These are phyloP conservation scores for Oryza officinalis DNA, from an alignment of 176 grass and related monocot genomes.

Conservation along the genomic window DNA sequence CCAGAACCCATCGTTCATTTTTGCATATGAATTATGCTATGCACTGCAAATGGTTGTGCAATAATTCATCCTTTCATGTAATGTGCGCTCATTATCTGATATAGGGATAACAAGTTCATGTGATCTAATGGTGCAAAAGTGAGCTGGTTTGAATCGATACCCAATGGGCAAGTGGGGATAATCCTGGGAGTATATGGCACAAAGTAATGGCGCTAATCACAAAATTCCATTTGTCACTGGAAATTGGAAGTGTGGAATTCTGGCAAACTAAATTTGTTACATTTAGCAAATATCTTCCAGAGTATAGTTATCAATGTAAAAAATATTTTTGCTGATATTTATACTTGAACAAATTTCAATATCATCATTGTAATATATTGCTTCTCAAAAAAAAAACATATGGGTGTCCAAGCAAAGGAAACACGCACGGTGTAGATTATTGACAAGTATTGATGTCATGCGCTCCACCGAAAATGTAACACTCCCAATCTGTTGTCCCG, in stretches of 20 bases:
- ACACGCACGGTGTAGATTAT: conserved; percentile 83
- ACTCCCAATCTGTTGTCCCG: conserved; percentile 72
- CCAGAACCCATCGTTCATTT: not conserved
- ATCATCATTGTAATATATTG: conserved; percentile 20
- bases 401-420: conserved; percentile 32
- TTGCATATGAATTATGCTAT: conserved; percentile 13
- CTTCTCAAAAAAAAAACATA: not conserved
- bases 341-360: conserved; percentile 32
- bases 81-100: conserved; percentile 7
- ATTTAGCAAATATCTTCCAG: conserved; percentile 21
- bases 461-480: conserved; percentile 91
- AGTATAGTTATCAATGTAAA: conserved; percentile 2
- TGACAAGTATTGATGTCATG: conserved; percentile 89
- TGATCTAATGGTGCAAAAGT: not conserved
- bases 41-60: not conserved
- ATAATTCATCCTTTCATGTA: conserved; percentile 6
- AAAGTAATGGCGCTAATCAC: conserved; percentile 2
- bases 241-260: conserved; percentile 4
- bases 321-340: conserved; percentile 17
- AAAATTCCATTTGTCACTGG: not conserved
- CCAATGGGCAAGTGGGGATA: not conserved
- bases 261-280: conserved; percentile 13
- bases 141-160: not conserved
- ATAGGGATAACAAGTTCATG: conserved; percentile 11
- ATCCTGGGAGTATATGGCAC: not conserved